These are phyloP conservation scores for Cyberlindnera meyerae DNA, from an alignment of 805 yeast genomes.

Conservation along the genomic window DNA sequence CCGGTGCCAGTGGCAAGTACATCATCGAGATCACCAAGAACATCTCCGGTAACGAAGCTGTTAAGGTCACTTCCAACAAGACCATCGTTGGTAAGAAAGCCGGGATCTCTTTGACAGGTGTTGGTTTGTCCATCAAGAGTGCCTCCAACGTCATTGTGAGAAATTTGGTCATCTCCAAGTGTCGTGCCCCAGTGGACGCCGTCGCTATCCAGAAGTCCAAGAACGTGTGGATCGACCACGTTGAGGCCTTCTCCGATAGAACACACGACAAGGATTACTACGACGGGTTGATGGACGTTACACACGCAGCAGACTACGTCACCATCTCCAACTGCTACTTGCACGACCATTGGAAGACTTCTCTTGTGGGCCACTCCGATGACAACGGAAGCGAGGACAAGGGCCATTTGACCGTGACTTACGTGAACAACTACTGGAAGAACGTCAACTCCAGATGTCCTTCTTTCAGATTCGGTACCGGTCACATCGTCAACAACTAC, in stretches of 20 bases:
- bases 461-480: constrained; percentile 8
- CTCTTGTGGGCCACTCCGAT: constrained; percentile 8
- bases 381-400: constrained; percentile 3
- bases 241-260: constrained; percentile 4
- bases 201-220: constrained; percentile 1
- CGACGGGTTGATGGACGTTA: constrained; percentile 5
- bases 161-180: constrained; percentile 5
- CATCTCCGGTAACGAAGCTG: constrained; percentile 4
- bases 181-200: constrained; percentile 5
- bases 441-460: constrained; percentile 8
- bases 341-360: constrained; percentile 7
- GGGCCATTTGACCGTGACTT: constrained; percentile 8
- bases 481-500: constrained; percentile 6
- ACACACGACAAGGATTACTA: constrained; percentile 7
- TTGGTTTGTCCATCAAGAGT: constrained; percentile 2
- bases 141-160: constrained; percentile 5
- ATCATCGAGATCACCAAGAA: constrained; percentile 3
- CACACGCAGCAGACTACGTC: constrained; percentile 6
- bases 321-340: constrained; percentile 5
- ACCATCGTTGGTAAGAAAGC: constrained; percentile 6
- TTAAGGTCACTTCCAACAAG: constrained; percentile 5
- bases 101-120: constrained; percentile 5
- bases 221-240: constrained; percentile 8
- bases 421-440: constrained; percentile 3
- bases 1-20: constrained; percentile 1